Conservation (phyloP, 768 basidiomycete genomes). For the Wakefieldia striispora region DNA sequence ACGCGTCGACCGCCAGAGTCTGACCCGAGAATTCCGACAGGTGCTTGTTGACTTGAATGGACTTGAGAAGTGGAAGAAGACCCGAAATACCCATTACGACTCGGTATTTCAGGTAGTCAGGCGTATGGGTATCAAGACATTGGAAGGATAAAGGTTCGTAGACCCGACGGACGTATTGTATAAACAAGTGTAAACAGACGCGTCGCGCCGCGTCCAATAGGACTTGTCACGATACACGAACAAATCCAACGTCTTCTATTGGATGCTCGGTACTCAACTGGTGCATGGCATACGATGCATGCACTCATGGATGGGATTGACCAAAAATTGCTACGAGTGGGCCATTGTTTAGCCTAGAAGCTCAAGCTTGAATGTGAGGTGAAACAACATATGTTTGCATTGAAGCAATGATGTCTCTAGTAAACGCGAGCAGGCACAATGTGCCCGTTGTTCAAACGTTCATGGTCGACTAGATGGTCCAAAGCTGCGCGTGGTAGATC, state of each 20-base stretch:
- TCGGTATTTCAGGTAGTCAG: neutral
- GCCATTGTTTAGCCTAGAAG: neutral
- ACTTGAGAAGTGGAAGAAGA: constrained; percentile 84
- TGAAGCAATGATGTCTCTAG: too few species aligned
- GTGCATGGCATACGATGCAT: too few species aligned
- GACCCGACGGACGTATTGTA: neutral
- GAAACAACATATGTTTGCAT: too few species aligned
- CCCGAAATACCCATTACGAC: constrained; percentile 85
- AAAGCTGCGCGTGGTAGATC: too few species aligned
- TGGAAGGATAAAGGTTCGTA: constrained; percentile 1
- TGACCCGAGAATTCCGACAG: constrained; percentile 82
- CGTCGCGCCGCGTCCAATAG: constrained; percentile 23
- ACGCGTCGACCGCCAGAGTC: constrained; percentile 90
- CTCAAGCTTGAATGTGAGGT: too few species aligned
- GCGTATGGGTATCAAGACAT: neutral
- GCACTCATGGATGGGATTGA: too few species aligned
- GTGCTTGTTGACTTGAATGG: constrained; percentile 76
- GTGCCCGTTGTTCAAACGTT: too few species aligned
- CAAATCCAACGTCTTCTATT: too few species aligned
- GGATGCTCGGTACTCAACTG: too few species aligned
- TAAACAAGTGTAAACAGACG: constrained; percentile 32
- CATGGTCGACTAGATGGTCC: too few species aligned
- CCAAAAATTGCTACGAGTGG: constrained; percentile 5
- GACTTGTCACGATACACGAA: too few species aligned
- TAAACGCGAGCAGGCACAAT: too few species aligned